phyloP scores from a whole-genome alignment of 2,329 filamentous ascomycete genomes.

The Penicillium sp. region DNA sequence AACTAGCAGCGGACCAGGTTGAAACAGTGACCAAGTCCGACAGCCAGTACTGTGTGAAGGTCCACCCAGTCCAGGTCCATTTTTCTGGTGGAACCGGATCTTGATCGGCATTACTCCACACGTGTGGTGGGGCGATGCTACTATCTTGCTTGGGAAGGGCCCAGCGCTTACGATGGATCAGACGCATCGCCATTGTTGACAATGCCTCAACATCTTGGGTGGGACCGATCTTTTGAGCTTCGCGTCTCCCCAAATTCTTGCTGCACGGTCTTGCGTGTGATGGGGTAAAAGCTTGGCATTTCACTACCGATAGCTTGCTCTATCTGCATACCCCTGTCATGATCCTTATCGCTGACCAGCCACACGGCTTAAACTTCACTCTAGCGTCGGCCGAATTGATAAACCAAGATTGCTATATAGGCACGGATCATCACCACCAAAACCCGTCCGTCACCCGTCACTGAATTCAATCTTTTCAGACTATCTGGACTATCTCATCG shows the following conservation, averaged over 20 bases:
- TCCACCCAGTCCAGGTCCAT: conserved; percentile 16
- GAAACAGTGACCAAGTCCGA: conserved; percentile 13
- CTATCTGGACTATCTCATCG: no score
- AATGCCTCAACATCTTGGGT: neutral
- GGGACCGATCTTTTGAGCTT: neutral
- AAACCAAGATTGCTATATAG: neutral
- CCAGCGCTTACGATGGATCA: neutral
- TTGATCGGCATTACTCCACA: conserved; percentile 14
- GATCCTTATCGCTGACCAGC: neutral
- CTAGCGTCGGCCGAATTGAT: neutral
- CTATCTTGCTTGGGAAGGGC: conserved; percentile 12
- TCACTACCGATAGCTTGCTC: no score
- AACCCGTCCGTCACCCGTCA: neutral
- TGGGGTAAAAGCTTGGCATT: no score
- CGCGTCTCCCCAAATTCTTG: no score
- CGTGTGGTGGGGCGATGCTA: conserved; percentile 14
- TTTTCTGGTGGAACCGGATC: conserved; percentile 15
- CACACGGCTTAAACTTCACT: neutral
- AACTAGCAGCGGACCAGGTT: conserved; percentile 13
- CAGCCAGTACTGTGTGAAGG: conserved; percentile 16
- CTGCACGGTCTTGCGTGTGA: no score
- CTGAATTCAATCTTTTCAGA: neutral
- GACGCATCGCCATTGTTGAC: neutral
- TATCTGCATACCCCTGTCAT: no score
- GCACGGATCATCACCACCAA: neutral